Percentiles rank a stretch among this genome's conserved stretches.
phyloP scores from a whole-genome alignment of 2,329 filamentous ascomycete genomes.

The Chaetomium olivaceum region DNA sequence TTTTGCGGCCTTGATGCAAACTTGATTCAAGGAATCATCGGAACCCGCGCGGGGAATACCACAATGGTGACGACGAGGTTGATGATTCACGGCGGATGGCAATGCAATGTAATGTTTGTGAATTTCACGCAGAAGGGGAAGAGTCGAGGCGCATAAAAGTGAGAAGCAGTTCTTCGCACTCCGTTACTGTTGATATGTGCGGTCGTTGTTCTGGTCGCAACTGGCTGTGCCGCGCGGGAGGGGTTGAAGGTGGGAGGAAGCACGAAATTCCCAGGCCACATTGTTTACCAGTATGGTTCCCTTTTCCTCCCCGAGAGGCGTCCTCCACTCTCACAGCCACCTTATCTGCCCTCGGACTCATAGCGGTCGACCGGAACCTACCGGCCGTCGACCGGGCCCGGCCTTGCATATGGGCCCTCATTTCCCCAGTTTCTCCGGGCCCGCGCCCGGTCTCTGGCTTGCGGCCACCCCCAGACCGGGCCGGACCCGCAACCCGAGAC shows the following conservation, averaged over 20 bases:
- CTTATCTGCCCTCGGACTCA: neutral
- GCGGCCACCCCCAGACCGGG: neutral
- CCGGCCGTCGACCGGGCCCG: neutral
- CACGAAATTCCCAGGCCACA: neutral
- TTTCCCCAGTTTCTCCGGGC: neutral
- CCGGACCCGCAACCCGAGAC: constrained; percentile 1
- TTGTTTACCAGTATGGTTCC: neutral
- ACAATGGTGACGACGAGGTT: neutral
- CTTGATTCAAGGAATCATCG: neutral
- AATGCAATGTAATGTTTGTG: neutral
- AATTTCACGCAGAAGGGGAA: neutral
- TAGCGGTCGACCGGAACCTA: neutral
- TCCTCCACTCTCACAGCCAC: neutral
- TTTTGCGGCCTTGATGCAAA: neutral
- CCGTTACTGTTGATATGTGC: neutral
- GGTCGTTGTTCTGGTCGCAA: neutral
- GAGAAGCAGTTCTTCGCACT: neutral
- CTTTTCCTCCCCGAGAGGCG: neutral
- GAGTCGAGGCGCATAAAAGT: neutral
- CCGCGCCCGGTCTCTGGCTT: neutral
- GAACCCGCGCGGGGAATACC: neutral
- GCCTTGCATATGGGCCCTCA: neutral
- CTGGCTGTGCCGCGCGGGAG: neutral
- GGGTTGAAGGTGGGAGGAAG: no score
- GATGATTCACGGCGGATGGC: neutral